Evolutionary conservation across 1,139 yeast genomes (phyloP), one percentile per base, ranked within the genome.

Genomic region (Taphrina confusa): DNA sequence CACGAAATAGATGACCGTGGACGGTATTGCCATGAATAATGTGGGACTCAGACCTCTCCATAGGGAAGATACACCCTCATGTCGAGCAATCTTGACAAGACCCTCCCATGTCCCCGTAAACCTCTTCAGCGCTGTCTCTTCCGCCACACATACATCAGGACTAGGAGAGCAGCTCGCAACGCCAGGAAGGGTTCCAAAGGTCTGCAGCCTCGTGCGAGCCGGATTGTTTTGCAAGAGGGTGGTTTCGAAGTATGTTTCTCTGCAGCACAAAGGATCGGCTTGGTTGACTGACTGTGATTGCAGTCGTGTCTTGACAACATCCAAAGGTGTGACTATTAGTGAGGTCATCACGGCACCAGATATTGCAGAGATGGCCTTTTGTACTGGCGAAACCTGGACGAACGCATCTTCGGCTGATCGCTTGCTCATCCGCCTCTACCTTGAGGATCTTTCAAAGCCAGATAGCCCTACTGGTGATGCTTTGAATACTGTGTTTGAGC

Each of bases 21-120:
- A 82, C 0, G 99, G 99, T 0, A 91, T 76, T 0, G 97, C 89
- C 96, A 92, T 94, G 22, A 89, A 65, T 28, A 92, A 74, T 0
- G 95, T 89, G 28, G 92, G 73, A 0, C 94, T 81, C 34, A 94
- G 78, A 0, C 98, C 98, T 55, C 98, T 76, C 95, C 97, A 92
- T 20, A 94, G 76, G 0, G 96, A 85, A 0, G 78, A 62, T 0
- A 82, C 36, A 0, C 98, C 98, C 72, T 92, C 98, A 46, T 80
- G 76, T 31, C 78, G 75, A 1, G 83, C 78, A 30, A 91, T 89
- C 59, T 80, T 80, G 4, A 74, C 68, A 64, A 91, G 78, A 0
- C 96, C 95, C 63, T 87, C 88, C 72, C 82, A 79, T 0, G 95
- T 87, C 3, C 94, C 80, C 22, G 71, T 68, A 63, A 77, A 71